Evolutionary conservation across 2,329 filamentous ascomycete genomes (phyloP).

Genomic region (Colletotrichum coccodes): DNA sequence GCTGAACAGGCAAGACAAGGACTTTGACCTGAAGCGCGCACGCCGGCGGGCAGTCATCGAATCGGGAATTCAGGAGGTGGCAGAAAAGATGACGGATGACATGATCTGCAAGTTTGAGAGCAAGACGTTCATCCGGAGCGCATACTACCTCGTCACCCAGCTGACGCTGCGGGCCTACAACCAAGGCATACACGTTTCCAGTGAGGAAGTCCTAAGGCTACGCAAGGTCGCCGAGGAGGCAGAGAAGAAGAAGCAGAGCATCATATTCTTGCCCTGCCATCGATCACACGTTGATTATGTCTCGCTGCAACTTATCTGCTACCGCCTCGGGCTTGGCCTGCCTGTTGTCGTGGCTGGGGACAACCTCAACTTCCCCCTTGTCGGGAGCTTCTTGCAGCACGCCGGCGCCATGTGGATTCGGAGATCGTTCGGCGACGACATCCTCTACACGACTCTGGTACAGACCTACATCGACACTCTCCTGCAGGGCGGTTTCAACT

Average conservation of each 20-base stretch:
- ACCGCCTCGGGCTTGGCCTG: constrained; percentile 86
- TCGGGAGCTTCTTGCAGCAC: constrained; percentile 91
- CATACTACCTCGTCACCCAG: constrained; percentile 91
- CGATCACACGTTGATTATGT: constrained; percentile 97
- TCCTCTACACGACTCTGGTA: constrained; percentile 90
- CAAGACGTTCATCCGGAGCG: constrained; percentile 88
- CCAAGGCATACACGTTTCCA: constrained; percentile 96
- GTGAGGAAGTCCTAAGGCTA: constrained; percentile 88
- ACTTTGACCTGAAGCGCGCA: constrained; percentile 62
- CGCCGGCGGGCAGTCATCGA: constrained; percentile 74
- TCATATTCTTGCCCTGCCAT: constrained; percentile 95
- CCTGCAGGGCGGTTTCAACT: constrained; percentile 89
- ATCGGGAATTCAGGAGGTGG: constrained; percentile 79
- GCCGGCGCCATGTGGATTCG: constrained; percentile 98
- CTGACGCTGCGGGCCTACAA: constrained; percentile 93
- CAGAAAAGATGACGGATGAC: constrained; percentile 86
- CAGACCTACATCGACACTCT: constrained; percentile 96
- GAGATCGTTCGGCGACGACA: constrained; percentile 90
- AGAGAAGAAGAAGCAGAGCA: constrained; percentile 88
- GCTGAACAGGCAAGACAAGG: constrained; percentile 65
- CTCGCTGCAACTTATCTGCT: constrained; percentile 93
- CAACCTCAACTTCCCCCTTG: constrained; percentile 92
- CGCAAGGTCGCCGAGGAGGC: constrained; percentile 85
- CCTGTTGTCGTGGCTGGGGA: constrained; percentile 95
- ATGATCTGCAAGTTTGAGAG: constrained; percentile 99